Base-by-base conservation (phyloP, 202 grass and related monocot genomes). In the Schoenoplectus triqueter region DNA sequence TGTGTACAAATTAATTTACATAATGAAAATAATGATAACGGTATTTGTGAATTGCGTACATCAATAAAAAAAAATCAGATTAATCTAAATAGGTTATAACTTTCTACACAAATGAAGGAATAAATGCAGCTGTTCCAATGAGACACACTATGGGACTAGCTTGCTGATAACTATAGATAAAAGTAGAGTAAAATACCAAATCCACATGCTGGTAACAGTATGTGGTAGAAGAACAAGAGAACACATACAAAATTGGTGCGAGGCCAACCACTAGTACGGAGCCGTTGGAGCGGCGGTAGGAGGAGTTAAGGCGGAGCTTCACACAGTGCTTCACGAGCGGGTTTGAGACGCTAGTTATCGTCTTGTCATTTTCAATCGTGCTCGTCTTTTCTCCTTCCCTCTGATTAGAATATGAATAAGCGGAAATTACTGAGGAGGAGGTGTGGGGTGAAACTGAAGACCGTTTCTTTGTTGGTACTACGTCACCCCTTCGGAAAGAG, bases 291-390 rank as follows among this genome's bases (percentile, higher is more conserved):
- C 88, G 87, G 51, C 95, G 92, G 87, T 98, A 93, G 19, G 91
- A 84, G 73, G 91, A 84, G 45, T 88, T 93, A 63, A 92, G 87
- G 47, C 95, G 91, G 84, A 98, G 93, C 89, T 91, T 94, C 7
- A 98, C 92, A 73, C 91, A 95, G 88, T 95, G 95, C 88, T 98
- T 98, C 86, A 95, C 95, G 42, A 98, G 73, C 4, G 95, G 91
- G 72, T 98, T 98, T 31, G 90, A 86, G 56, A 92, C 90, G 85
- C 95, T 98, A 71, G 87, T 86, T 89, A 98, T 89, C 88, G 86
- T 84, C 85, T 87, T 31, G 15, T 41, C 57, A 81, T 22, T 51
- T 11, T 66, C 41, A 57, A 41, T 41, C 52, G 50, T 3, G 57
- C 41, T 66, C 7, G 11, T n/a, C 6, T 56, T 83, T 5, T 49